These are phyloP conservation scores for Citrus glauca DNA, from an alignment of 345 rosid genomes.

Conservation along the genomic window DNA sequence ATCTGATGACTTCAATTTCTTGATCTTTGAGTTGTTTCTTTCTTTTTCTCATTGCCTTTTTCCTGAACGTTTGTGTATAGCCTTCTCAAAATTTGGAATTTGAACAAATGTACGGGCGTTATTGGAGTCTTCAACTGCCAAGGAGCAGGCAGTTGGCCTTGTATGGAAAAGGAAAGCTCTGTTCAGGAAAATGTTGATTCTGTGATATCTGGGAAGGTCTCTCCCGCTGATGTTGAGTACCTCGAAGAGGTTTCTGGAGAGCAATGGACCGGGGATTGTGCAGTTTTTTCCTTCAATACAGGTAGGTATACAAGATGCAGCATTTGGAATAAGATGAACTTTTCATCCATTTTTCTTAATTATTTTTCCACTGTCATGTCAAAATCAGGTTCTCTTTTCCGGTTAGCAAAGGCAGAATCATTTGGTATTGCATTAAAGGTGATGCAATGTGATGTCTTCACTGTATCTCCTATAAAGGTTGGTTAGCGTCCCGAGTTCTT, in stretches of 20 bases:
- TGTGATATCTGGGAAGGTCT: conserved; percentile 31
- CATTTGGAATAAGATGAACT: neutral
- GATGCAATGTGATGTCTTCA: conserved; percentile 40
- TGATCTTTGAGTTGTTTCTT: too few species aligned
- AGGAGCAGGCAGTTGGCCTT: conserved; percentile 59
- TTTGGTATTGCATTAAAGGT: conserved; percentile 24
- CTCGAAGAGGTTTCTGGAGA: conserved; percentile 48
- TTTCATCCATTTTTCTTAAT: neutral
- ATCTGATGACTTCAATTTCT: neutral
- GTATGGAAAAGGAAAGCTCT: conserved; percentile 14
- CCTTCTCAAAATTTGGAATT: conserved; percentile 56
- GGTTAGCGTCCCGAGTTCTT: too few species aligned
- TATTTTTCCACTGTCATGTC: neutral
- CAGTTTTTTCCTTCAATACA: conserved; percentile 44
- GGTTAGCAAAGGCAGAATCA: conserved; percentile 25
- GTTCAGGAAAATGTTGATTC: conserved; percentile 1
- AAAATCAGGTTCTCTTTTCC: conserved; percentile 27
- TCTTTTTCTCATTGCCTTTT: neutral
- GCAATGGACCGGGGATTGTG: conserved; percentile 44
- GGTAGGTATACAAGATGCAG: conserved; percentile 29
- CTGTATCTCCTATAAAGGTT: neutral
- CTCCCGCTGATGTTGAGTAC: conserved; percentile 44
- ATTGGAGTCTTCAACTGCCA: conserved; percentile 58
- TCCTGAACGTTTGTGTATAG: conserved; percentile 18
- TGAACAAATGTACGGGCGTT: conserved; percentile 50